Percentiles rank a stretch among this genome's conserved stretches.
phyloP scores from a whole-genome alignment of 176 grass and related monocot genomes.

The Avena eriantha region DNA sequence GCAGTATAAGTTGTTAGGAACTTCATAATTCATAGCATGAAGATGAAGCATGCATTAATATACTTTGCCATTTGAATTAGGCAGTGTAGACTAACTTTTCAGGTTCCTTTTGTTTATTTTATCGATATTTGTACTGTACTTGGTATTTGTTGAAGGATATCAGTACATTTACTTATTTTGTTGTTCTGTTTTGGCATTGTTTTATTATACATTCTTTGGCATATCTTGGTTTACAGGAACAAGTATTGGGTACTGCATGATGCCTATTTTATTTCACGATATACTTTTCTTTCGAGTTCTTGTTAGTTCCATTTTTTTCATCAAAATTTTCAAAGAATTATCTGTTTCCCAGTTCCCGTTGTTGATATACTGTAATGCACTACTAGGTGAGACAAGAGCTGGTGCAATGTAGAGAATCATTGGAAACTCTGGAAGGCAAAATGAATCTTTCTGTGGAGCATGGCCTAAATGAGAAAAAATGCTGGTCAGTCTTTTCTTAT shows the following conservation, averaged over 20 bases:
- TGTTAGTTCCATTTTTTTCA: slow-evolving; percentile 33
- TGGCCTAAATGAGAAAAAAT: slow-evolving; percentile 36
- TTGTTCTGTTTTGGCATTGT: not conserved
- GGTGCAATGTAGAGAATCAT: slow-evolving; percentile 54
- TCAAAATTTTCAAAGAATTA: not conserved
- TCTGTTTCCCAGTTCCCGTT: not conserved
- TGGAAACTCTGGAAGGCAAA: slow-evolving; percentile 45
- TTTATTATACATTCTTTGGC: not conserved
- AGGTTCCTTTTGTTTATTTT: slow-evolving; percentile 6
- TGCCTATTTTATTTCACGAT: slow-evolving; percentile 13
- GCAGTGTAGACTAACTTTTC: not conserved
- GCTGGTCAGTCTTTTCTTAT: slow-evolving; percentile 50
- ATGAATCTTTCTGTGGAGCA: slow-evolving; percentile 42
- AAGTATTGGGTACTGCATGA: not conserved
- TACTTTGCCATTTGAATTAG: slow-evolving; percentile 17
- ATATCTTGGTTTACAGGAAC: not conserved
- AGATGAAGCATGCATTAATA: slow-evolving; percentile 2
- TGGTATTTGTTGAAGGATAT: not conserved
- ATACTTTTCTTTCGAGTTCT: not conserved
- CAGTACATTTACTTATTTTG: not conserved
- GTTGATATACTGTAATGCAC: slow-evolving; percentile 14
- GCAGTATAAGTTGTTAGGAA: slow-evolving; percentile 11
- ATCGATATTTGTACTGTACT: slow-evolving; percentile 1
- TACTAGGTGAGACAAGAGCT: slow-evolving; percentile 63
- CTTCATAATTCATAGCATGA: slow-evolving; percentile 25